Evolutionary conservation across 805 yeast species (phyloP).

Genomic region (Monosporozyma siamensis): DNA sequence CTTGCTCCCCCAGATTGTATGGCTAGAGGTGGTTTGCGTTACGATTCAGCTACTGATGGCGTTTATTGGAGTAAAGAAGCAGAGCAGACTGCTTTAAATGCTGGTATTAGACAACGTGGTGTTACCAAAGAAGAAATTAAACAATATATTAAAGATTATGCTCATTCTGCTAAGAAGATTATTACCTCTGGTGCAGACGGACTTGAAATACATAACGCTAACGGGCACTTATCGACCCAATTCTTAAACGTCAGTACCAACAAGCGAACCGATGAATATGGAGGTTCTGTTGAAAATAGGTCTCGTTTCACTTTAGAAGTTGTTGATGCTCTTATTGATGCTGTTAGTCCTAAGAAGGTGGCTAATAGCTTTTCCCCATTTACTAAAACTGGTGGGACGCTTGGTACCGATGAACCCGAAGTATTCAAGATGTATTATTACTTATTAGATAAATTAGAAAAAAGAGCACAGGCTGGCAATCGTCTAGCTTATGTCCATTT

Average conservation of each 20-base stretch:
- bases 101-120: constrained; percentile 27
- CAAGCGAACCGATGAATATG: constrained; percentile 43
- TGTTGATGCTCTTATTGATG: constrained; percentile 41
- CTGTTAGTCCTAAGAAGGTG: constrained; percentile 41
- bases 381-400: constrained; percentile 31
- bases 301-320: constrained; percentile 38
- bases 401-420: constrained; percentile 28
- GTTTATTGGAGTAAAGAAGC: constrained; percentile 28
- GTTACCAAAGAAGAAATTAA: constrained; percentile 30
- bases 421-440: constrained; percentile 32
- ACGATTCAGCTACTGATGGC: too few relatives aligned
- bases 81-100: constrained; percentile 28
- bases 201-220: constrained; percentile 58
- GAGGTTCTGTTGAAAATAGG: constrained; percentile 44
- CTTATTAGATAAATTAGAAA: constrained; percentile 33
- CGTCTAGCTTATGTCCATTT: constrained; percentile 36
- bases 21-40: too few relatives aligned
- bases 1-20: too few relatives aligned
- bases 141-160: constrained; percentile 34
- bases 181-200: constrained; percentile 40
- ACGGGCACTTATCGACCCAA: constrained; percentile 51
- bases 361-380: constrained; percentile 44
- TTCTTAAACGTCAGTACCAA: constrained; percentile 42
- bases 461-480: constrained; percentile 28
- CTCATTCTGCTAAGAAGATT: constrained; percentile 36